Conservation (phyloP, 1,284 basidiomycete species). For the Mrakiaceae sp. region DNA sequence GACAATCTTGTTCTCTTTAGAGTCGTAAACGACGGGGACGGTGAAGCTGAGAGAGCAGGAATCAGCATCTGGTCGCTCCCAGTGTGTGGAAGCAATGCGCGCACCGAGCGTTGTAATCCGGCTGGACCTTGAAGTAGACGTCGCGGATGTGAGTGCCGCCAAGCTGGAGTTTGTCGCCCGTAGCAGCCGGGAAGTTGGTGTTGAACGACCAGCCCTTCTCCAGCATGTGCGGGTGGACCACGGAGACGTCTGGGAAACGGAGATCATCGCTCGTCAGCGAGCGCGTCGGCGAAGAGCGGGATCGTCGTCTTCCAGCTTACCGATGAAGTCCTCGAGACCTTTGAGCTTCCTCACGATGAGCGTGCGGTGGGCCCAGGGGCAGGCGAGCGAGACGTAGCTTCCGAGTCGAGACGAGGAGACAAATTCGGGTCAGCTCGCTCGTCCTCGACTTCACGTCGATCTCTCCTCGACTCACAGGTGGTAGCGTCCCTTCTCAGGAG, state of each 20-base stretch:
- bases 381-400: slow-evolving; percentile 1
- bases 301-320: slow-evolving; percentile 37
- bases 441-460: slow-evolving; percentile 29
- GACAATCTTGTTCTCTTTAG: slow-evolving; percentile 75
- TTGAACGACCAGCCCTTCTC: slow-evolving; percentile 80
- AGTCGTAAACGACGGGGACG: slow-evolving; percentile 93
- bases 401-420: not conserved
- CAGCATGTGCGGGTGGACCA: slow-evolving; percentile 80
- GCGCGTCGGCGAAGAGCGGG: not conserved
- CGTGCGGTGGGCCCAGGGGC: slow-evolving; percentile 81
- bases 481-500: slow-evolving; percentile 77
- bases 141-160: slow-evolving; percentile 59
- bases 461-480: slow-evolving; percentile 57
- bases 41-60: slow-evolving; percentile 40
- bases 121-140: slow-evolving; percentile 53
- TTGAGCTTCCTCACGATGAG: slow-evolving; percentile 84
- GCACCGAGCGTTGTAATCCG: slow-evolving; percentile 9
- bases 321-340: slow-evolving; percentile 72
- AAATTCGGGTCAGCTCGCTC: not conserved
- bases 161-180: slow-evolving; percentile 57
- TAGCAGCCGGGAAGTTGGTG: slow-evolving; percentile 54
- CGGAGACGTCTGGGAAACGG: slow-evolving; percentile 50
- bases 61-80: not conserved
- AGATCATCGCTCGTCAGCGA: not conserved
- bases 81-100: not conserved